These are phyloP conservation scores for Teratosphaeria viscida DNA, from an alignment of 2,329 filamentous ascomycete species.

Conservation along the genomic window DNA sequence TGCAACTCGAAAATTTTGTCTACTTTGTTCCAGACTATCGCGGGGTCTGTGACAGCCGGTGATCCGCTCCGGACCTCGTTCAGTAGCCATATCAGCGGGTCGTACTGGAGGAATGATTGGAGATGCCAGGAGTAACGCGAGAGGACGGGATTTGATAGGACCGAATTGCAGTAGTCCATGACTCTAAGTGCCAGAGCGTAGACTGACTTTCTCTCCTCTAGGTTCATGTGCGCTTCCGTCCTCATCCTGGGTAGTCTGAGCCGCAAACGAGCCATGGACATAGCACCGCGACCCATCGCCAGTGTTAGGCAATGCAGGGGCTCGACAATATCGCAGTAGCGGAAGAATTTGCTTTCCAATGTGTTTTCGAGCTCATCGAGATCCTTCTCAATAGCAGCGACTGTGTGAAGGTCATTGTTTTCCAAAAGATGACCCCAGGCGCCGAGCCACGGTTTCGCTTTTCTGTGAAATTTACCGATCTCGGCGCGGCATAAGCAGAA, in stretches of 20 bases:
- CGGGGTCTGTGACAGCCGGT: conserved; percentile 11
- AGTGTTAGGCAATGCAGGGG: conserved; percentile 35
- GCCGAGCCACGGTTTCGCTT: conserved; percentile 11
- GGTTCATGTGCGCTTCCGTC: conserved; percentile 10
- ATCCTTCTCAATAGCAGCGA: conserved; percentile 12
- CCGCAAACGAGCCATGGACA: conserved; percentile 34
- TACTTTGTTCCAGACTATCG: conserved; percentile 34
- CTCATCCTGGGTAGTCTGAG: conserved; percentile 36
- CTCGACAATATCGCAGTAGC: conserved; percentile 35
- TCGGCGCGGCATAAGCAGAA: conserved; percentile 35
- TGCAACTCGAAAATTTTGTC: conserved; percentile 35
- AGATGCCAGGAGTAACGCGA: conserved; percentile 43
- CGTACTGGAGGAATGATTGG: conserved; percentile 40
- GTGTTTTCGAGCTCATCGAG: conserved; percentile 32
- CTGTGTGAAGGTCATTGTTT: conserved; percentile 4
- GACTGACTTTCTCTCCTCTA: conserved; percentile 26
- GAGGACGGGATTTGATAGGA: conserved; percentile 29
- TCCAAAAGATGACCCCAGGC: conserved; percentile 13
- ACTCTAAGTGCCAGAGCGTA: conserved; percentile 33
- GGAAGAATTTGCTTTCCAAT: conserved; percentile 33
- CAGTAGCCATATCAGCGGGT: conserved; percentile 28
- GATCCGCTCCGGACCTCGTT: conserved; percentile 21
- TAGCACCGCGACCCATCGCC: conserved; percentile 34
- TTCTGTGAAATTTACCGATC: conserved; percentile 31
- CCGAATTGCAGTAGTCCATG: conserved; percentile 31